These are phyloP conservation scores for Durusdinium trenchii DNA, from an alignment of 73 alveolate species.

Conservation along the genomic window DNA sequence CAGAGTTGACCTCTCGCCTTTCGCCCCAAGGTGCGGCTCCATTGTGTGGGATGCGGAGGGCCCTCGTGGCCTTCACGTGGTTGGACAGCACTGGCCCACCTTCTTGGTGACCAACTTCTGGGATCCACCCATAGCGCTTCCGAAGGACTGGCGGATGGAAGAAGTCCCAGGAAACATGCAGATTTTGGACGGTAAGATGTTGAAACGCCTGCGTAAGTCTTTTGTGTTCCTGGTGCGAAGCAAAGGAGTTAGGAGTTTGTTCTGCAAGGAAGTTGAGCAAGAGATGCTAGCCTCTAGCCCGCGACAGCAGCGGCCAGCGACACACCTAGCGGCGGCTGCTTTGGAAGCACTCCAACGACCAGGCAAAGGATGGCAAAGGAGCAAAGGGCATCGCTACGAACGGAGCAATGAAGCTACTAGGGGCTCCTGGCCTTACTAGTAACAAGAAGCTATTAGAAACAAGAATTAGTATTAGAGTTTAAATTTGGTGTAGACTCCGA, in stretches of 20 bases:
- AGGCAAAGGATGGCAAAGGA: too few species aligned
- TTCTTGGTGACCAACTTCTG: constrained; percentile 65
- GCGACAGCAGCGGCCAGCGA: constrained; percentile 62
- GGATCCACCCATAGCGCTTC: constrained; percentile 71
- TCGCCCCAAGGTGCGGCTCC: constrained; percentile 85
- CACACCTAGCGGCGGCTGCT: constrained; percentile 66
- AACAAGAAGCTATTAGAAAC: too few species aligned
- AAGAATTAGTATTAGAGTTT: too few species aligned
- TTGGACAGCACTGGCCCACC: constrained; percentile 93
- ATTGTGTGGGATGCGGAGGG: constrained; percentile 78
- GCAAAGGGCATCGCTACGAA: too few species aligned
- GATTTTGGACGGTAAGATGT: not conserved
- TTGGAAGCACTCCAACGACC: constrained; percentile 76
- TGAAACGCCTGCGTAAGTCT: not conserved
- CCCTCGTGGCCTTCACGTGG: constrained; percentile 51
- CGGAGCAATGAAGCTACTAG: too few species aligned
- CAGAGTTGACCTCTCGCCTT: too few species aligned
- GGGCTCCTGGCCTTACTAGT: too few species aligned
- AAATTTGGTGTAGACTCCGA: too few species aligned
- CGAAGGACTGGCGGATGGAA: not conserved
- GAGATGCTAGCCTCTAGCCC: constrained; percentile 80
- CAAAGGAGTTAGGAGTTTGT: not conserved
- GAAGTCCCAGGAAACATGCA: not conserved
- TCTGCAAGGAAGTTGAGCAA: constrained; percentile 68
- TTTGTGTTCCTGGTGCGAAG: not conserved